Evolutionary conservation across 2,329 filamentous ascomycete species (phyloP).

Genomic region (Fusarium hostae): DNA sequence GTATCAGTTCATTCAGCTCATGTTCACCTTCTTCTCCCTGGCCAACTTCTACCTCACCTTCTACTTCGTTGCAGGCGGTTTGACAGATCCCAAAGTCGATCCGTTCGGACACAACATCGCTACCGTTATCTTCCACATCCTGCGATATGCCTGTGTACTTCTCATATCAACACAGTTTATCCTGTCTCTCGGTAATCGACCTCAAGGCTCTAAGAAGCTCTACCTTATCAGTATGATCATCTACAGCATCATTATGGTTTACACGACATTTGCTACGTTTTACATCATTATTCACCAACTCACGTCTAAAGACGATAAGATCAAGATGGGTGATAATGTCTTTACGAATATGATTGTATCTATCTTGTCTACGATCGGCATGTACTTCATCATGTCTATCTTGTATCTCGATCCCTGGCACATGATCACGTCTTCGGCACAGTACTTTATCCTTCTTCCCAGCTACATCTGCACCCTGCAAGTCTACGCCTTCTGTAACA

Average conservation of each 20-base stretch:
- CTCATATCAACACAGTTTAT: constrained; percentile 97
- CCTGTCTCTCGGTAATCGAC: constrained; percentile 92
- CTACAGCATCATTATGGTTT: constrained; percentile 95
- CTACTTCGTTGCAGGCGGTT: constrained; percentile 94
- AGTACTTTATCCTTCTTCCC: constrained; percentile 94
- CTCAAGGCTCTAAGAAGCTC: constrained; percentile 91
- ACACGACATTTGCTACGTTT: constrained; percentile 88
- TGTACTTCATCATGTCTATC: constrained; percentile 97
- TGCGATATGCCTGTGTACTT: constrained; percentile 86
- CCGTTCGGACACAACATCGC: constrained; percentile 92
- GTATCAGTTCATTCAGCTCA: constrained; percentile 90
- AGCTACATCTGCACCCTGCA: constrained; percentile 97
- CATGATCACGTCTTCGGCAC: constrained; percentile 90
- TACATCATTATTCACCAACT: constrained; percentile 92
- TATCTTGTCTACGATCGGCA: constrained; percentile 85
- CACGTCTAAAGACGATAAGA: constrained; percentile 55
- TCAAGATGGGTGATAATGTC: constrained; percentile 82
- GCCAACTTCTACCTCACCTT: constrained; percentile 99
- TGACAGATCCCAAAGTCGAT: constrained; percentile 81
- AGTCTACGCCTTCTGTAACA: constrained; percentile 87
- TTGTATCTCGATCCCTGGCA: constrained; percentile 99
- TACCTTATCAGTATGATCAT: constrained; percentile 89
- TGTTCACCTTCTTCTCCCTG: constrained; percentile 98
- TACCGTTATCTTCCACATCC: constrained; percentile 83
- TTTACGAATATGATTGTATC: constrained; percentile 96